Conservation (phyloP, 2,329 filamentous ascomycete genomes). For the Sporothrix sp. region DNA sequence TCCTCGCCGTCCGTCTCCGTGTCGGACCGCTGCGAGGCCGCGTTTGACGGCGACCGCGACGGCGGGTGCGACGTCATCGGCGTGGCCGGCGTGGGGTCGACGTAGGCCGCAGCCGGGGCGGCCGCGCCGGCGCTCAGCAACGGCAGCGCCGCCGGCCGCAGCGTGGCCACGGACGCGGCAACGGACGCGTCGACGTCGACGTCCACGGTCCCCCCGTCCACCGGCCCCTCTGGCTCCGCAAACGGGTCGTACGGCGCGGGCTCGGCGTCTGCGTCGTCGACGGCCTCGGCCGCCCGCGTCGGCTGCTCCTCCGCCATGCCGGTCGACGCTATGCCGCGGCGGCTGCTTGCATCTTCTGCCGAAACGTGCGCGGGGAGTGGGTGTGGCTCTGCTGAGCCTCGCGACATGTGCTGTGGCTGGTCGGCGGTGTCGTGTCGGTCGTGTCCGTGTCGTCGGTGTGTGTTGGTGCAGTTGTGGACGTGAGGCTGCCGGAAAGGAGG, state of each 20-base stretch:
- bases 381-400: too few relatives aligned
- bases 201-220: not conserved
- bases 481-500: too few relatives aligned
- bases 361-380: too few relatives aligned
- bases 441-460: too few relatives aligned
- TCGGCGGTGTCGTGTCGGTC: too few relatives aligned
- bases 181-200: conserved; percentile 5
- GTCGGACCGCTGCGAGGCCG: conserved; percentile 41
- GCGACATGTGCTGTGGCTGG: too few relatives aligned
- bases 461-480: too few relatives aligned
- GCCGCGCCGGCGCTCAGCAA: conserved; percentile 41
- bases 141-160: conserved; percentile 34
- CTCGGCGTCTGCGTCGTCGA: not conserved
- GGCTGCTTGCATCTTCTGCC: too few relatives aligned
- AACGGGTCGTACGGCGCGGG: conserved; percentile 6
- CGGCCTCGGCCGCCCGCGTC: too few relatives aligned
- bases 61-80: conserved; percentile 43
- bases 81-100: conserved; percentile 50
- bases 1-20: conserved; percentile 39
- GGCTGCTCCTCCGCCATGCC: too few relatives aligned
- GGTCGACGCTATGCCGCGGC: too few relatives aligned
- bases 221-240: conserved; percentile 8
- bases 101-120: conserved; percentile 38
- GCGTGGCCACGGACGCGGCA: conserved; percentile 35
- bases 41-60: conserved; percentile 48